Evolutionary conservation across 352 stramenopile genomes (phyloP).

Genomic region (Globisporangium echinulatum): DNA sequence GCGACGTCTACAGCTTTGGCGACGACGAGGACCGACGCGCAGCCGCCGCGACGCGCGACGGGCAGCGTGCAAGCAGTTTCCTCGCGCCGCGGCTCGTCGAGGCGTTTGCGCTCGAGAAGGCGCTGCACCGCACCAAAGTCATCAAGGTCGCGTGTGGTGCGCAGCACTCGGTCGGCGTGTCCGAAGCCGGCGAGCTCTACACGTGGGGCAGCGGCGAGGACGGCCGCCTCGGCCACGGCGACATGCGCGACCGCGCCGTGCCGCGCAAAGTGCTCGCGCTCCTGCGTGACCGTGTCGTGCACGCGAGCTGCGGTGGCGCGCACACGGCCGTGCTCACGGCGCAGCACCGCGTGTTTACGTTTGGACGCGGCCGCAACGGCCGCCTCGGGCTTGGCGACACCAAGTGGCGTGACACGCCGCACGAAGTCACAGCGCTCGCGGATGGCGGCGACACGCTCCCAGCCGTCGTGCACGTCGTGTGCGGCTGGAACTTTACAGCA

Average conservation of each 20-base stretch:
- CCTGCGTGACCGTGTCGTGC: slow-evolving; percentile 47
- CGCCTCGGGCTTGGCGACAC: slow-evolving; percentile 65
- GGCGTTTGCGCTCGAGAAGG: slow-evolving; percentile 76
- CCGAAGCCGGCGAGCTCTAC: slow-evolving; percentile 63
- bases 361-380: slow-evolving; percentile 68
- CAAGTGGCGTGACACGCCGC: slow-evolving; percentile 68
- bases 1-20: slow-evolving; percentile 76
- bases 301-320: slow-evolving; percentile 71
- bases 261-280: slow-evolving; percentile 80
- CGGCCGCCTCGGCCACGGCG: slow-evolving; percentile 65
- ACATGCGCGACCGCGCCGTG: slow-evolving; percentile 70
- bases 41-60: background rate
- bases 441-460: slow-evolving; percentile 15
- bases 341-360: slow-evolving; percentile 55
- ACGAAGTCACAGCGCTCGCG: slow-evolving; percentile 40
- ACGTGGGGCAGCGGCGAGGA: slow-evolving; percentile 83
- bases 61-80: slow-evolving; percentile 22
- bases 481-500: slow-evolving; percentile 80
- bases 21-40: slow-evolving; percentile 41
- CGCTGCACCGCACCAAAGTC: slow-evolving; percentile 61
- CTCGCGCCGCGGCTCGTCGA: slow-evolving; percentile 58
- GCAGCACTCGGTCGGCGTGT: slow-evolving; percentile 72
- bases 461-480: slow-evolving; percentile 45
- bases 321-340: slow-evolving; percentile 73
- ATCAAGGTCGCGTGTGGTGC: slow-evolving; percentile 56